A percentile compares a stretch with the other conserved stretches of the same genome.
Conservation (phyloP, 1,139 yeast genomes). For the Groenewaldozyma auringiensis region DNA sequence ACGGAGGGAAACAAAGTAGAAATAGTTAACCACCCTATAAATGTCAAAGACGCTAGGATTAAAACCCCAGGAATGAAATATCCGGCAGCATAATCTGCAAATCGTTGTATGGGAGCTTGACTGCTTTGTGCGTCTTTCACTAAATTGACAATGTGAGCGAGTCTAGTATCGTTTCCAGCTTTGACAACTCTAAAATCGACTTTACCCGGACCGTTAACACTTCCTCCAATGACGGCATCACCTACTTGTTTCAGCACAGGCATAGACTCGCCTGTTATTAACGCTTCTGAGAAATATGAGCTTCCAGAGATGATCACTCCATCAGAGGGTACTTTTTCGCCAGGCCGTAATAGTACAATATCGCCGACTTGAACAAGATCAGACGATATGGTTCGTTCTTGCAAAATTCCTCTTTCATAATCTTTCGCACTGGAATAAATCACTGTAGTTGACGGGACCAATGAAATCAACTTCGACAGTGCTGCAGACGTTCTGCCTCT, state of each 20-base stretch:
- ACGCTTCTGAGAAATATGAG: conserved; percentile 79
- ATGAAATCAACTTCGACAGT: conserved; percentile 65
- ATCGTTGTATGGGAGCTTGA: conserved; percentile 85
- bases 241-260: conserved; percentile 60
- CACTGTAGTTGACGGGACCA: conserved; percentile 72
- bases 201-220: conserved; percentile 73
- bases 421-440: conserved; percentile 34
- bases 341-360: conserved; percentile 71
- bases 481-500: conserved; percentile 92
- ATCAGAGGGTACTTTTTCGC: conserved; percentile 87
- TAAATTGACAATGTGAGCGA: conserved; percentile 76
- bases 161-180: conserved; percentile 77
- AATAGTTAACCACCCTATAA: conserved; percentile 55
- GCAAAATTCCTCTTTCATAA: conserved; percentile 15
- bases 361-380: conserved; percentile 76
- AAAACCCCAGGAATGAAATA: conserved; percentile 77
- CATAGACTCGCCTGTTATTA: conserved; percentile 82
- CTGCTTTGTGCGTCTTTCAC: conserved; percentile 86
- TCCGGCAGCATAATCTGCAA: conserved; percentile 79
- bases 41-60: conserved; percentile 53
- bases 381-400: conserved; percentile 44
- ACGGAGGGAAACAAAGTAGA: conserved; percentile 36
- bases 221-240: conserved; percentile 75
- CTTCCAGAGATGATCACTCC: conserved; percentile 71
- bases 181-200: conserved; percentile 59